These are phyloP conservation scores for Centrapalus pauciflorus DNA, from an alignment of 129 eudicot species.

Conservation along the genomic window DNA sequence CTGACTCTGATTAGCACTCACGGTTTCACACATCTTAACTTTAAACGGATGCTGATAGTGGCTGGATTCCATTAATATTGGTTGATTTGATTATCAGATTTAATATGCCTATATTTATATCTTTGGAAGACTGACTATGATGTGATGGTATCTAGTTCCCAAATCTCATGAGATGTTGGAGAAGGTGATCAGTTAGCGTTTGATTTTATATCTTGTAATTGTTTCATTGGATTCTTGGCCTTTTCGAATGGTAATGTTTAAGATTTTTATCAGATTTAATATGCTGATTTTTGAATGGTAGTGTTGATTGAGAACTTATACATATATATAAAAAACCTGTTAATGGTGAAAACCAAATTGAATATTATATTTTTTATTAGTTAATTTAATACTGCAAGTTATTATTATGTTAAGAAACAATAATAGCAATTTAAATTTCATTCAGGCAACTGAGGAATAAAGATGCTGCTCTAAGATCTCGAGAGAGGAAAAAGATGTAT, in stretches of 20 bases:
- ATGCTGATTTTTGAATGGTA: background rate
- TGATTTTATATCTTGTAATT: background rate
- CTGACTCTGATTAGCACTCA: background rate
- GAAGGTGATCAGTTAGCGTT: background rate
- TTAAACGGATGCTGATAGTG: background rate
- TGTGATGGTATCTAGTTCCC: background rate
- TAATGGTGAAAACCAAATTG: background rate
- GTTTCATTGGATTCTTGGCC: background rate
- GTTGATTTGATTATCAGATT: background rate
- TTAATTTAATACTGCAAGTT: background rate
- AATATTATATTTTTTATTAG: background rate
- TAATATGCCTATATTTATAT: too few relatives aligned
- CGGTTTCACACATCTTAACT: too few relatives aligned
- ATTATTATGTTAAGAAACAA: background rate
- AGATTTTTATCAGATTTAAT: background rate
- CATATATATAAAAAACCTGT: too few relatives aligned
- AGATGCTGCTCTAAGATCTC: conserved; percentile 81
- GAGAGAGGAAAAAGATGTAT: conserved; percentile 86
- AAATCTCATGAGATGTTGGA: background rate
- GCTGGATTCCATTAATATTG: background rate
- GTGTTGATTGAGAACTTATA: too few relatives aligned
- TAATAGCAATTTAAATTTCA: background rate
- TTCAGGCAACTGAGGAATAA: conserved; percentile 81
- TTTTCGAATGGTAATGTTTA: background rate
- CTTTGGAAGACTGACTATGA: too few relatives aligned